Percentiles rank a stretch among this genome's conserved stretches.
phyloP scores from a whole-genome alignment of 257 asterid genomes.

The Pogostemon cablin region DNA sequence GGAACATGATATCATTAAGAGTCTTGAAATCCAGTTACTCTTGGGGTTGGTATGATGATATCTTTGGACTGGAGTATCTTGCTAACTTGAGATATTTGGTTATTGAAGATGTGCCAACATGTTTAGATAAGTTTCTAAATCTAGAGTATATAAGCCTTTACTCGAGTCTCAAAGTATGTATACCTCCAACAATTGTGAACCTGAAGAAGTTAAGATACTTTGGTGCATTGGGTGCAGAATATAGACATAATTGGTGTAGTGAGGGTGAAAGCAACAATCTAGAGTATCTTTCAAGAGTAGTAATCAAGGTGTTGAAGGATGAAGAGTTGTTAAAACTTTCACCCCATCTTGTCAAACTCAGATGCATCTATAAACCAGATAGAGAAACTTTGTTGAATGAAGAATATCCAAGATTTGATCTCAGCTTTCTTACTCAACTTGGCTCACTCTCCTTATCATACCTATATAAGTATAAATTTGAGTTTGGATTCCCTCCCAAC shows the following conservation, averaged over 20 bases:
- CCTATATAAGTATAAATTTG: not conserved
- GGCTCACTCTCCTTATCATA: not conserved
- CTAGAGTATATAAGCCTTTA: conserved; percentile 18
- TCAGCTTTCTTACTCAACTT: not conserved
- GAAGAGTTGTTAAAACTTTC: too few relatives aligned
- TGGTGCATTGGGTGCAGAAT: not conserved
- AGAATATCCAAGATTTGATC: not conserved
- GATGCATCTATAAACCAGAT: not conserved
- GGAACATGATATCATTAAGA: too few relatives aligned
- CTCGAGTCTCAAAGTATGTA: too few relatives aligned
- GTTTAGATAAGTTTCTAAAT: conserved; percentile 22
- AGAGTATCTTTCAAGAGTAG: too few relatives aligned
- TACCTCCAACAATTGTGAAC: not conserved
- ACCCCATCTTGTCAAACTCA: not conserved
- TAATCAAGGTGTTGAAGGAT: too few relatives aligned
- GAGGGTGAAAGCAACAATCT: too few relatives aligned
- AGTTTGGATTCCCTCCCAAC: not conserved
- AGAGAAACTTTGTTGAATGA: not conserved
- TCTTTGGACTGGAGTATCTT: conserved; percentile 2
- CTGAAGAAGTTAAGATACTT: conserved; percentile 11
- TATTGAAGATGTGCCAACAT: not conserved
- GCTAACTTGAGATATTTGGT: not conserved
- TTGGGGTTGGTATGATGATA: too few relatives aligned
- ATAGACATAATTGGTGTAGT: not conserved
- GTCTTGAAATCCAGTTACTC: too few relatives aligned